Conservation (phyloP, 2,329 filamentous ascomycete genomes). For the Ophiostoma sp. region DNA sequence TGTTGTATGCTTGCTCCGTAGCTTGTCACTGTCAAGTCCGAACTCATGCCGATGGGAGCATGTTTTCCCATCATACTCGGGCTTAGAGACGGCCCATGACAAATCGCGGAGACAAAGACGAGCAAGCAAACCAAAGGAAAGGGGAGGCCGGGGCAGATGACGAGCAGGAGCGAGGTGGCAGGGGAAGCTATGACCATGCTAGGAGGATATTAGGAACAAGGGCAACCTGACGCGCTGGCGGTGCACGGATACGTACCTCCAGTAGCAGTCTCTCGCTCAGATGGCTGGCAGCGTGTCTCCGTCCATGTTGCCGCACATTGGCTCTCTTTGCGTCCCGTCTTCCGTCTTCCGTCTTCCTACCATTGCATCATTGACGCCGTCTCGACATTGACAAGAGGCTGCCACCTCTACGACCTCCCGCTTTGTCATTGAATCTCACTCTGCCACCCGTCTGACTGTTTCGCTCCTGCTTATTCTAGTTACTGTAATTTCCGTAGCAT, state of each 20-base stretch:
- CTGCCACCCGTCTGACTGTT: background rate
- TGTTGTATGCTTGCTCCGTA: too few relatives aligned
- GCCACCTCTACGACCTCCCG: background rate
- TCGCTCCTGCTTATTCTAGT: background rate
- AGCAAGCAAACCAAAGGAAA: too few relatives aligned
- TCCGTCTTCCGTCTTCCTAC: background rate
- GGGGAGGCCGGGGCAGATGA: background rate
- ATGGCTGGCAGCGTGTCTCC: too few relatives aligned
- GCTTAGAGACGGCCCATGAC: background rate
- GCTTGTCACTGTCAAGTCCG: too few relatives aligned
- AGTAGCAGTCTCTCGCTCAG: too few relatives aligned
- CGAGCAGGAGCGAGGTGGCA: background rate
- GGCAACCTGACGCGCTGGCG: background rate
- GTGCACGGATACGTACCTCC: background rate
- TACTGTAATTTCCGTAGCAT: background rate
- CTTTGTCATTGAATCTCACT: constrained; percentile 4
- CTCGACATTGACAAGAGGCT: too few relatives aligned
- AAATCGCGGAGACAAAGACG: background rate
- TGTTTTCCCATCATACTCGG: too few relatives aligned
- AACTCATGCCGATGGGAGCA: too few relatives aligned
- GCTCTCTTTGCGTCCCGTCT: background rate
- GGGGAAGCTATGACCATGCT: background rate
- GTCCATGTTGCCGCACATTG: too few relatives aligned
- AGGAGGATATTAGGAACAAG: background rate
- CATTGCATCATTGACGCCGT: constrained; percentile 4